These are phyloP conservation scores for Eucalyptus microcorys DNA, from an alignment of 345 rosid genomes.

Conservation along the genomic window DNA sequence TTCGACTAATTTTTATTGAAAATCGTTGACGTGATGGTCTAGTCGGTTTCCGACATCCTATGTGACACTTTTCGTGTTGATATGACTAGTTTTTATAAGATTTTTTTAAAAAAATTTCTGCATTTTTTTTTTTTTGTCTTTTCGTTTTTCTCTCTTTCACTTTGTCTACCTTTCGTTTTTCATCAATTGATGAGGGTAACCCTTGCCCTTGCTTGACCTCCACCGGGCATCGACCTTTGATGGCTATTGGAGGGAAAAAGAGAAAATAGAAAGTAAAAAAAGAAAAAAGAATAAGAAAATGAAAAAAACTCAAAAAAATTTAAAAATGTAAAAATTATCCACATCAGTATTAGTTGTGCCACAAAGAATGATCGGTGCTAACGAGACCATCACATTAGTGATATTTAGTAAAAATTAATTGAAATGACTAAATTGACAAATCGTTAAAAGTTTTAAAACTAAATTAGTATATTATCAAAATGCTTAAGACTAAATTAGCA, in stretches of 20 bases:
- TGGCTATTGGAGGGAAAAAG: fast-evolving
- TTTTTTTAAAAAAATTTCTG: fast-evolving
- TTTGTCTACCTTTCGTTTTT: fast-evolving
- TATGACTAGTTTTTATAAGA: too few relatives aligned
- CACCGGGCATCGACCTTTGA: fast-evolving
- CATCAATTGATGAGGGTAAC: fast-evolving
- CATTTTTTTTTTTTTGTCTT: too few relatives aligned
- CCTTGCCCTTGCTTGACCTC: fast-evolving
- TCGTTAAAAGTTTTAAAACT: too few relatives aligned
- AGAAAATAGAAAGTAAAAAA: too few relatives aligned
- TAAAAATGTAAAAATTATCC: too few relatives aligned
- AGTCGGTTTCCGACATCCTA: fast-evolving
- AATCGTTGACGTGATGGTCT: fast-evolving
- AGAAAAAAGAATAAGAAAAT: too few relatives aligned
- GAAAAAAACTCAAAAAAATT: too few relatives aligned
- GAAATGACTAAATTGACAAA: too few relatives aligned
- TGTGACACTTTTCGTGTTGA: fast-evolving
- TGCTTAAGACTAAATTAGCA: fast-evolving
- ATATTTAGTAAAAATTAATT: fast-evolving
- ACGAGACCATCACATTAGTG: fast-evolving
- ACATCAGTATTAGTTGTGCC: fast-evolving
- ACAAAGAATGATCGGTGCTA: fast-evolving
- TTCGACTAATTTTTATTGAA: fast-evolving
- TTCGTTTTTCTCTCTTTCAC: too few relatives aligned
- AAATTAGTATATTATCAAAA: too few relatives aligned